Evolutionary conservation across 257 asterid genomes (phyloP).

Genomic region (Cinchona pubescens): DNA sequence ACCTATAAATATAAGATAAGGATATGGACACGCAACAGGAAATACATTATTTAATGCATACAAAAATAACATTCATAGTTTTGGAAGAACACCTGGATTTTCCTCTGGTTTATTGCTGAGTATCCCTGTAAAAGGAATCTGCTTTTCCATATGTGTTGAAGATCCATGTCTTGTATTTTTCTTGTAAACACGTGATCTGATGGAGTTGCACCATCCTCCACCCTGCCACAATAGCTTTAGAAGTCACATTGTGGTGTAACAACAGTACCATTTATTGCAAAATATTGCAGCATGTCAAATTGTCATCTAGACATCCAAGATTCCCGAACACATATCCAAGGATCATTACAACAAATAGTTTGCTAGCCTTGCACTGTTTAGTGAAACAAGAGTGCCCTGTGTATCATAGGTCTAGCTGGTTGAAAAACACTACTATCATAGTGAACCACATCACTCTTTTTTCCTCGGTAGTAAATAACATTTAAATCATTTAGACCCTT

Average conservation of each 20-base stretch:
- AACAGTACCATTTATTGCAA: neutral
- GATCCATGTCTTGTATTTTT: constrained; percentile 85
- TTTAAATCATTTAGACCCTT: neutral
- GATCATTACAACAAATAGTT: neutral
- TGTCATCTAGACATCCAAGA: neutral
- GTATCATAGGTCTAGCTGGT: neutral
- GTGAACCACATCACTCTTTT: neutral
- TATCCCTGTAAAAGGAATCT: constrained; percentile 81
- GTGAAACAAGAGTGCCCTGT: neutral
- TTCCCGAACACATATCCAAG: neutral
- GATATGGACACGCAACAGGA: neutral
- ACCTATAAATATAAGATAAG: constrained; percentile 10
- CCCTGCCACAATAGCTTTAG: constrained; percentile 52
- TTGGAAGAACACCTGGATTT: constrained; percentile 68
- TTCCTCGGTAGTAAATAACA: neutral
- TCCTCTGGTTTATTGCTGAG: constrained; percentile 87
- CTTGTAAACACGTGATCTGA: constrained; percentile 71
- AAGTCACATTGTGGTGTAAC: neutral
- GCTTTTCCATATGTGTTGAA: constrained; percentile 67
- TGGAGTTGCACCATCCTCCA: constrained; percentile 96
- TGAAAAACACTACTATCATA: neutral
- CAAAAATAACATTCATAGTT: neutral
- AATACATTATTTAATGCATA: neutral
- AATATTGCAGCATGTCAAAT: neutral
- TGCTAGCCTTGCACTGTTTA: neutral